phyloP scores from a whole-genome alignment of 2,329 filamentous ascomycete species.

The Pseudocercospora pini-densiflorae region DNA sequence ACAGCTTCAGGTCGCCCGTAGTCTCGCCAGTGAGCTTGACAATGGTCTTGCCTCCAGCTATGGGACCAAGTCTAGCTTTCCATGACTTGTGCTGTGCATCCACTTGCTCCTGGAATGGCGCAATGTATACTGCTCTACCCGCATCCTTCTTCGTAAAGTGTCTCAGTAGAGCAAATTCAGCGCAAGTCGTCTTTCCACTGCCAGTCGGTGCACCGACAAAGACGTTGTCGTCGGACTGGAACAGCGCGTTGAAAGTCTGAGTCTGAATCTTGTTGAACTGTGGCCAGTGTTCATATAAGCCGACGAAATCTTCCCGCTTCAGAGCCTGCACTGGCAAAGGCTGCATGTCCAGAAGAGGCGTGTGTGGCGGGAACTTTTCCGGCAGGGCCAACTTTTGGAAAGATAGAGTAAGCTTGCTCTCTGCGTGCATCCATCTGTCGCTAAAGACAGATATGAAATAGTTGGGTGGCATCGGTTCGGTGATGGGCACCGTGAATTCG shows the following conservation, averaged over 20 bases:
- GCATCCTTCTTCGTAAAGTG: conserved; percentile 77
- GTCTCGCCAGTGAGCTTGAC: conserved; percentile 94
- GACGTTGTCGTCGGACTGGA: conserved; percentile 88
- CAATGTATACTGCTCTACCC: conserved; percentile 88
- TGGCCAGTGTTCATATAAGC: conserved; percentile 80
- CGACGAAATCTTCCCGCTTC: conserved; percentile 81
- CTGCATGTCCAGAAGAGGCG: conserved; percentile 88
- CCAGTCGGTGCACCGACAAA: conserved; percentile 92
- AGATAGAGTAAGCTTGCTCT: conserved; percentile 89
- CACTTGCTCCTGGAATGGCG: conserved; percentile 91
- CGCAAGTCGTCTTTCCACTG: conserved; percentile 95
- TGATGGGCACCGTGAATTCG: conserved; percentile 95
- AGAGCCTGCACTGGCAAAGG: conserved; percentile 86
- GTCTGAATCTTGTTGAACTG: conserved; percentile 98
- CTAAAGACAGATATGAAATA: conserved; percentile 97
- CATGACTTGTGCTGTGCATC: conserved; percentile 83
- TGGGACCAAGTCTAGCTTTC: conserved; percentile 72
- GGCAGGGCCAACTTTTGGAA: conserved; percentile 95
- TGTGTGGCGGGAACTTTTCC: conserved; percentile 94
- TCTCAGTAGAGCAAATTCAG: conserved; percentile 87
- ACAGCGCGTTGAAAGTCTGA: conserved; percentile 93
- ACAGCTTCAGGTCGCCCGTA: conserved; percentile 83
- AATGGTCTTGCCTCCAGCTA: conserved; percentile 84
- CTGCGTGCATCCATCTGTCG: conserved; percentile 97
- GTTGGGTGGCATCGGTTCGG: conserved; percentile 96